Evolutionary conservation across 495 filamentous ascomycete species (phyloP), one percentile per base, ranked within the genome.

Genomic region (Hypoxylon cercidicola): DNA sequence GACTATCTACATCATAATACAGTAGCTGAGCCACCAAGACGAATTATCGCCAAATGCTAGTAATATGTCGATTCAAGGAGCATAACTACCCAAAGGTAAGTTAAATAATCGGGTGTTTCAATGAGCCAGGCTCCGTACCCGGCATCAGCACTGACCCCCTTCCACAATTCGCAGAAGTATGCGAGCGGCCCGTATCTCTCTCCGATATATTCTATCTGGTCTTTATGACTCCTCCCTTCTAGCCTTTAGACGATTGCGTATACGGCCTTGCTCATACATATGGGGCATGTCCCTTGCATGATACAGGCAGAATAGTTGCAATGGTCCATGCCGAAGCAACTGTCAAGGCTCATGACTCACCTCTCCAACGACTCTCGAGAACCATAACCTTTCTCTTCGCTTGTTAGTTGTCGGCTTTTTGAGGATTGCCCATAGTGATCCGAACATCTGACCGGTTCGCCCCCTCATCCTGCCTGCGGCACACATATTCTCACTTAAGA

Each of bases 301-400:
- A 79, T 78, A 62, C 88, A 91, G 0, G 88, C 88, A 63, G 89
- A 90, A 62, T 89, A 92, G 2, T 82, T 72, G 68, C 88, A 90
- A 68, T 90, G 89, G 7, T 71, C 87, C 4, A 90, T 77, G 0
- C 83, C 85, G 45, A 90, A 82, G 68, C 88, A 90, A 61, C n/a
- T n/a, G n/a, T n/a, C n/a, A n/a, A n/a, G n/a, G n/a, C n/a, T n/a
- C n/a, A n/a, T 90, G 88, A 1, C 87, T 86, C 5, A 91, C 71
- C 68, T 91, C 88, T 68, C 90, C 88, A 6, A 78, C 76, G 5
- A 80, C 82, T 6, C 85, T 77, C 5, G 78, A 80, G 18, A 88
- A 77, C 87, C 87, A 90, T 1, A 88, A 69, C 0, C 62, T 75
- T 21, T 34, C 59, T 28, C 19, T 34, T 16, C n/a, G 68, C 21